Evolutionary conservation across 2,329 filamentous ascomycete species (phyloP), one percentile per base, ranked within the genome.

Genomic region (Xylariaceae sp.): DNA sequence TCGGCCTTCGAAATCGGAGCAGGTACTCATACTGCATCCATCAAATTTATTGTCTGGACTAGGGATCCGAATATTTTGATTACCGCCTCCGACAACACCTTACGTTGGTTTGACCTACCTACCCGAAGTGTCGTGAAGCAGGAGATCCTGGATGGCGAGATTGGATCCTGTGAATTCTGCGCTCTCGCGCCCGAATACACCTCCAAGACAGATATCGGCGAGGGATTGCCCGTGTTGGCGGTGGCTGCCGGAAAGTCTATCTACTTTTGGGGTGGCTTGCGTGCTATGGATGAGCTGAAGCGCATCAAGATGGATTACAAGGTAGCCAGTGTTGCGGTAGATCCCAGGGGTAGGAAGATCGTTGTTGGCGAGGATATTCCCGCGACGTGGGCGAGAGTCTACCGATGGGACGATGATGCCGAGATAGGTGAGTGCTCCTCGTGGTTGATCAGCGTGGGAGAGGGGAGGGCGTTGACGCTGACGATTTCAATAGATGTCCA

Each of bases 11-110:
- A 98, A 72, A 93, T 99, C 64, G 95, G 92, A 19, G 82, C 88
- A 6, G 91, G 90, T 37, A 82, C 89, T 12, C 95, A 99, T 72
- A 87, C 84, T 16, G 90, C 89, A 45, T 90, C 90, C 29, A 98
- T 99, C 81, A 98, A 97, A 74, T 93, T 91, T 55, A 96, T 99
- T 59, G 90, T 96, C 59, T 99, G 95, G 95, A 91, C 91, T 50
- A 85, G 86, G 56, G 90, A 96, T 68, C 89, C 90, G 48, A 96
- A 95, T 67, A 86, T 93, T 61, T 80, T 99, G 54, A 89, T 96
- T 48, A 99, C 95, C 0, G 93, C 93, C 2, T 90, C 91, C 0
- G 93, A 97, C 71, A 96, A 95, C 71, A 91, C 89, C 45, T 83
- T 99, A 21, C 87, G 95, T 54, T 99, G 95, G 95, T 96, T 95